Base-by-base conservation (phyloP, 768 basidiomycete species). In the Suillus fuscotomentosus region DNA sequence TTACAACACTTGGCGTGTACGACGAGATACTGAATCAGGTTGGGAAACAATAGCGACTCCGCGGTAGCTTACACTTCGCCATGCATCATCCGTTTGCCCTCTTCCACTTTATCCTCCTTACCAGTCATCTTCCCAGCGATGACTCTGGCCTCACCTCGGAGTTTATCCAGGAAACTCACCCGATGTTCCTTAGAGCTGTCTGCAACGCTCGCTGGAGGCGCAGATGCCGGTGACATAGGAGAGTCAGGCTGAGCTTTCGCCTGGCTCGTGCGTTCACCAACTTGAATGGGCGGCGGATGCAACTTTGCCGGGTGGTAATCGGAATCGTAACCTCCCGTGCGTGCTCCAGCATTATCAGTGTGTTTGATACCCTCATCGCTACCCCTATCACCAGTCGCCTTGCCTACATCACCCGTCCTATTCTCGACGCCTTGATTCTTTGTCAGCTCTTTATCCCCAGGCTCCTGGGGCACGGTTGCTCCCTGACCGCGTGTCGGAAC, bases 141-240 rank as follows among this genome's bases (percentile, higher is more conserved):
- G 27, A 77, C 66, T 63, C 72, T 77, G 63, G 75, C 77, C 65
- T 77, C 76, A 1, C 77, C 76, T 60, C 71, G 77, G 0, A 77
- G 65, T 68, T 73, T 67, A 13, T 70, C 65, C 60, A 78, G 60
- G 45, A 77, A 71, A 31, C 57, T 59, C 24, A 59, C 24, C 68
- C 68, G 34, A 68, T 68, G 61, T 67, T 77, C 64, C 69, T 15
- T 64, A 10, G 41, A 43, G 17, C 53, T 64, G 6, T 10, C 34
- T 6, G 59, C 38, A 7, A 13, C 13, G 14, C 0, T 24, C 27
- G 62, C 14, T 45, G 62, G 11, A 31, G 57, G 34, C 17, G 56
- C 54, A 39, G 60, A 60, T 34, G 9, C 42, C 39, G 38, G 24
- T 10, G 34, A 22, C 14, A 51, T 48, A 17, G 60, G 20, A 27